Evolutionary conservation across 176 grass and related monocot genomes (phyloP).

Genomic region (Thinopyrum elongatum): DNA sequence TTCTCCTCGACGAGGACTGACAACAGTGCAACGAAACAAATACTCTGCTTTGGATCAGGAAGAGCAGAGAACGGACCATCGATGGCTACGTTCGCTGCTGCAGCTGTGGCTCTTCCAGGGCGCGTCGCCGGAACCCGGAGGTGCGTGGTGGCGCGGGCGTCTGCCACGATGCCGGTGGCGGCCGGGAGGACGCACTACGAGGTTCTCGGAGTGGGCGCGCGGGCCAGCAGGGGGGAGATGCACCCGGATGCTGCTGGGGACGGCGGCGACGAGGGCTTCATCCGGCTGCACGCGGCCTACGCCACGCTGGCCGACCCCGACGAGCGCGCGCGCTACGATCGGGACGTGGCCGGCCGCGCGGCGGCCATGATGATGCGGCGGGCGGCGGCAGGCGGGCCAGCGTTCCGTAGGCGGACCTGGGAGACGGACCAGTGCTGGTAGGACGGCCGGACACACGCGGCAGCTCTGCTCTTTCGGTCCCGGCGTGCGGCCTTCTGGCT

Average conservation of each 20-base stretch:
- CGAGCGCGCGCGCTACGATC: slow-evolving; percentile 64
- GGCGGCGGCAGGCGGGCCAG: neutral
- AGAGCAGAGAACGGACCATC: neutral
- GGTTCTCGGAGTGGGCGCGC: slow-evolving; percentile 46
- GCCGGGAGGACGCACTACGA: slow-evolving; percentile 55
- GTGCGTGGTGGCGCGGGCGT: too few species aligned
- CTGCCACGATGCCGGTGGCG: neutral
- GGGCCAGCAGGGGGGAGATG: slow-evolving; percentile 51
- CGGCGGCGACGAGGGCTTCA: slow-evolving; percentile 45
- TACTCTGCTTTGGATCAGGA: neutral
- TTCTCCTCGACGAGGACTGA: neutral
- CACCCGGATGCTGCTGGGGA: slow-evolving; percentile 47
- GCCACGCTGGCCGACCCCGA: slow-evolving; percentile 62
- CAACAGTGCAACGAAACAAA: neutral
- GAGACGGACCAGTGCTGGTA: slow-evolving; percentile 90
- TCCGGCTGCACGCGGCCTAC: slow-evolving; percentile 68
- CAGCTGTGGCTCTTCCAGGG: neutral
- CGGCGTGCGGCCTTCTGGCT: neutral
- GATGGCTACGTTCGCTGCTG: neutral
- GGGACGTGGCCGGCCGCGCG: slow-evolving; percentile 1
- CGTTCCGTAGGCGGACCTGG: slow-evolving; percentile 38
- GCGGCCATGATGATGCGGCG: neutral
- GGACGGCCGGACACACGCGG: neutral
- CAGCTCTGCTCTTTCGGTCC: neutral
- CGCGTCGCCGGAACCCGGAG: neutral